A percentile compares a stretch with the other conserved stretches of the same genome.
Conservation (phyloP, 208 protist genomes). For the Crithidia bombi region DNA sequence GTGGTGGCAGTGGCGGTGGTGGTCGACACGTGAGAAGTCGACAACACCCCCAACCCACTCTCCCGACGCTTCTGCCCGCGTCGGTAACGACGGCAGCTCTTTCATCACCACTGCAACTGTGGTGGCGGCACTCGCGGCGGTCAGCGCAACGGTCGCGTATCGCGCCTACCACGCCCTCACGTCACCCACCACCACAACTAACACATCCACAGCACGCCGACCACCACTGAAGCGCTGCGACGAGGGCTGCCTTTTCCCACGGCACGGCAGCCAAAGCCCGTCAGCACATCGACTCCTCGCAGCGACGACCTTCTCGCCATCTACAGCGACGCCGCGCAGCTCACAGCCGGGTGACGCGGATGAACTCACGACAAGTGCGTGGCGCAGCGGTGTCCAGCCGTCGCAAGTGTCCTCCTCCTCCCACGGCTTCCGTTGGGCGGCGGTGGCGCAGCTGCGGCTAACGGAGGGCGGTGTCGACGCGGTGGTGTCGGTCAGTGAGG, state of each 20-base stretch:
- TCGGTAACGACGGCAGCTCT: neutral
- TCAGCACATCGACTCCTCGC: neutral
- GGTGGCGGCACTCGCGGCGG: slow-evolving; percentile 17
- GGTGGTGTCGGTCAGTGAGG: neutral
- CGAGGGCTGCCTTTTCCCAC: neutral
- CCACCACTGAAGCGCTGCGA: neutral
- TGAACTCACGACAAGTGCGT: neutral
- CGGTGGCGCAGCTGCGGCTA: neutral
- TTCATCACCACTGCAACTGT: neutral
- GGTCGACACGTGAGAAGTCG: no score
- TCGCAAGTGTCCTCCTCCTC: neutral
- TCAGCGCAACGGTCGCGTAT: slow-evolving; percentile 11
- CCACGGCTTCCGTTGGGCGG: neutral
- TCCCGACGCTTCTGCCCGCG: neutral
- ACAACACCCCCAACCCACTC: no score
- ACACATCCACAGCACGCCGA: neutral
- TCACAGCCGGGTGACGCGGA: neutral
- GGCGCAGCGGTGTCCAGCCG: neutral
- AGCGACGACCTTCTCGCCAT: neutral
- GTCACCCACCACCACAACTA: neutral
- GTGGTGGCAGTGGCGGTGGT: no score
- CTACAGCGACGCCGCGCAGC: neutral
- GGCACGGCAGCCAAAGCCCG: neutral
- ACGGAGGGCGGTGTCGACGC: neutral
- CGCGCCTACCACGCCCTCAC: slow-evolving; percentile 6